Conservation (phyloP, 495 filamentous ascomycete species). For the Penicillium cataractarum region DNA sequence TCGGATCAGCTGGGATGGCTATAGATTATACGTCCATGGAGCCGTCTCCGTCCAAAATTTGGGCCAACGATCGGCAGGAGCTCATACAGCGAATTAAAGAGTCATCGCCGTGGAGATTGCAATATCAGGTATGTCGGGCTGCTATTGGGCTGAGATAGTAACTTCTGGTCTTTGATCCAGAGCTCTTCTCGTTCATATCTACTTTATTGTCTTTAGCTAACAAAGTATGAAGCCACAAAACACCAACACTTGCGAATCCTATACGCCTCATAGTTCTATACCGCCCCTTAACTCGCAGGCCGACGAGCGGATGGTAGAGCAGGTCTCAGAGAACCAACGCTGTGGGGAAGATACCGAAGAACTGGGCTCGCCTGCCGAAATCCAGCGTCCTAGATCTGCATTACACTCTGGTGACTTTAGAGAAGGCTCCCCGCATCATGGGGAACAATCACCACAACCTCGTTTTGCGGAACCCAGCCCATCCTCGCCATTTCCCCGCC, state of each 20-base stretch:
- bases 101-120: slow-evolving; percentile 73
- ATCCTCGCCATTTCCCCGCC: slow-evolving; percentile 23
- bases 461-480: slow-evolving; percentile 24
- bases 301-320: slow-evolving; percentile 7
- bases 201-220: slow-evolving; percentile 7
- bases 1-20: slow-evolving; percentile 9
- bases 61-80: slow-evolving; percentile 64
- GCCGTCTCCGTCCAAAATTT: slow-evolving; percentile 22
- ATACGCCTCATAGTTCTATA: slow-evolving; percentile 14
- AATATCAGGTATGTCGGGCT: slow-evolving; percentile 59
- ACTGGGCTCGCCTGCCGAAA: slow-evolving; percentile 53
- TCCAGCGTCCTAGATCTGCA: slow-evolving; percentile 83
- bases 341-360: slow-evolving; percentile 21
- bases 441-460: slow-evolving; percentile 27
- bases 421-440: slow-evolving; percentile 49
- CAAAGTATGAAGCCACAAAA: slow-evolving; percentile 14
- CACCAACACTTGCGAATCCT: slow-evolving; percentile 3
- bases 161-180: background rate
- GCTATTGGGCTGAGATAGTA: background rate
- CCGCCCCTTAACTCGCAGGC: slow-evolving; percentile 7
- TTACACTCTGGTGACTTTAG: slow-evolving; percentile 90
- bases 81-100: slow-evolving; percentile 88
- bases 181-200: too few species aligned
- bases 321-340: slow-evolving; percentile 7
- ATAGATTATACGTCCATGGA: slow-evolving; percentile 13